Base-by-base conservation (phyloP, 306 rosid species). In the Cicer yamashitae region DNA sequence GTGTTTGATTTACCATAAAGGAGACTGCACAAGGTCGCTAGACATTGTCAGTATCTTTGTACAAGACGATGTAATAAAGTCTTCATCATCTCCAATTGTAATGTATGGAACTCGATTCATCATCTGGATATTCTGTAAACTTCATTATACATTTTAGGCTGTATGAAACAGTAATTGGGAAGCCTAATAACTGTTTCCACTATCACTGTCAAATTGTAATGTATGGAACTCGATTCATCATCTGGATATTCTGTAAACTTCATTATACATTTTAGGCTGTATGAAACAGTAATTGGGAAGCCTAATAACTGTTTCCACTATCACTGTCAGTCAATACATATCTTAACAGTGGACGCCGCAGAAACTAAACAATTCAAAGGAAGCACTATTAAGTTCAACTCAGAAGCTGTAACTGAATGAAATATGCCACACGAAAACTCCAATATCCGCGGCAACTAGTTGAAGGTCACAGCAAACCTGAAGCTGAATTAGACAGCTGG, bases 1-100 rank as follows among this genome's bases (percentile, higher is more conserved):
- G 48, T 43, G 69, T 73, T 41, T 67, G 60, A 66, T 65, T 25
- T 66, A 58, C 15, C 76, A 72, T 48, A 72, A 53, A 72, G 45
- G 71, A 73, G 67, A 82, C 60, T 50, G 47, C n/a, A 9, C 7
- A 18, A 10, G 38, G 51, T 43, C 4, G 8, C 74, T 20, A 13
- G 69, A 60, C 47, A 63, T 18, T n/a, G 17, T 54, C 10, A 71
- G 82, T 64, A 52, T 77, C 12, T 62, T 44, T 56, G 39, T 39
- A 34, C 39, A 45, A 22, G 69, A 48, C 7, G 46, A 66, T 39
- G 71, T 77, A 47, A 58, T 46, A 10, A 63, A 58, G 13, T 50
- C 76, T 72, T 67, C 68, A 57, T 6, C 2, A 34, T 77, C 14
- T 46, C 14, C 67, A 81, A 44, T 62, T 69, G 68, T 17, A 53